phyloP scores from a whole-genome alignment of 441 rosid genomes.

The Flueggea neowawraea region DNA sequence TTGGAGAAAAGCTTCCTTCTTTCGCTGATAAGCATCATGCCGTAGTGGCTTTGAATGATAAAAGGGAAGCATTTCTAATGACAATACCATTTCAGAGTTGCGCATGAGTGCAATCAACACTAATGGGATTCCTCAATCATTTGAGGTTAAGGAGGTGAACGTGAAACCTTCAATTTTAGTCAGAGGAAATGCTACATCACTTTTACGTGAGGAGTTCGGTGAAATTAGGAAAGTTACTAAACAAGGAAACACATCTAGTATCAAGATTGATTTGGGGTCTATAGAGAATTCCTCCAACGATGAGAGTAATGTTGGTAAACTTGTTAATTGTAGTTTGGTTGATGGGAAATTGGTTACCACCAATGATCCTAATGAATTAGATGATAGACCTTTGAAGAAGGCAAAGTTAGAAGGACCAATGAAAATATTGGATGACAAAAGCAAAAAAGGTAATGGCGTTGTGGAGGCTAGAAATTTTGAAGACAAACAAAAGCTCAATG shows the following conservation, averaged over 20 bases:
- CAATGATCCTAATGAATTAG: constrained; percentile 25
- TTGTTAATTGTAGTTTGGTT: constrained; percentile 15
- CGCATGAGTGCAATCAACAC: neutral
- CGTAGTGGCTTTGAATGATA: neutral
- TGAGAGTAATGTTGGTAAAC: constrained; percentile 19
- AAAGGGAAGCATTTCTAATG: neutral
- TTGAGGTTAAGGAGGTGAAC: too few species aligned
- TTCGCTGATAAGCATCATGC: neutral
- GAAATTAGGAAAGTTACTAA: constrained; percentile 9
- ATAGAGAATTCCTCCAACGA: constrained; percentile 14
- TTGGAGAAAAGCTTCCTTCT: constrained; percentile 9
- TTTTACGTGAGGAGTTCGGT: constrained; percentile 9
- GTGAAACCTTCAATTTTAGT: too few species aligned
- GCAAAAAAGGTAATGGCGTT: too few species aligned
- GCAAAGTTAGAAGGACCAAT: too few species aligned
- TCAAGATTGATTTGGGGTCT: constrained; percentile 12
- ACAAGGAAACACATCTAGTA: constrained; percentile 13
- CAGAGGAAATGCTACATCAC: constrained; percentile 5
- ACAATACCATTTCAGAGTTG: neutral
- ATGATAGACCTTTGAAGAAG: constrained; percentile 15
- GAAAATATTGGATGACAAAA: too few species aligned
- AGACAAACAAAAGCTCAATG: too few species aligned
- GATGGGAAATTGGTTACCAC: constrained; percentile 26
- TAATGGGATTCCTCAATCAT: too few species aligned
- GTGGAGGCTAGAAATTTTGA: too few species aligned